Percentiles rank a stretch among this genome's conserved stretches.
Evolutionary conservation across 148 eudicot genomes (phyloP).

Genomic region (Nyssa sinensis): DNA sequence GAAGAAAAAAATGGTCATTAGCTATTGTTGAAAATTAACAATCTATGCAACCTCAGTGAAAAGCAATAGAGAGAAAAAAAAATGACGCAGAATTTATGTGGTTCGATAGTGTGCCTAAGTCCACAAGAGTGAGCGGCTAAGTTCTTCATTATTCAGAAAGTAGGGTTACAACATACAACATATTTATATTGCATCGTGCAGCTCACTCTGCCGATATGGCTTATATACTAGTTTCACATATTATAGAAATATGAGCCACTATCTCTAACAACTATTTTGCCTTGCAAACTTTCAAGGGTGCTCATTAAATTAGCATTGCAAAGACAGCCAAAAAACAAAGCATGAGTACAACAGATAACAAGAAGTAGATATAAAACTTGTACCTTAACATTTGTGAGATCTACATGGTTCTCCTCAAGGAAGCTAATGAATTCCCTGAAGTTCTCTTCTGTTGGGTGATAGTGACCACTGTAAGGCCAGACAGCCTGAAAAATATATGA

Average conservation of each 20-base stretch:
- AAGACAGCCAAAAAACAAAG: too few species aligned
- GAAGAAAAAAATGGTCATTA: constrained; percentile 17
- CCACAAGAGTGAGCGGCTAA: too few species aligned
- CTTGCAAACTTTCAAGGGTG: background rate
- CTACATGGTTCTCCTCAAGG: constrained; percentile 71
- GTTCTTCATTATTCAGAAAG: too few species aligned
- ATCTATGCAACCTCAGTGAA: too few species aligned
- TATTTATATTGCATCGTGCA: too few species aligned
- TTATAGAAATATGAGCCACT: too few species aligned
- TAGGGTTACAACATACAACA: background rate
- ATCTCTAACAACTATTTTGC: too few species aligned
- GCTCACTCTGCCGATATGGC: too few species aligned
- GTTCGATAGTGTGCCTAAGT: too few species aligned
- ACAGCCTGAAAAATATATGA: constrained; percentile 46
- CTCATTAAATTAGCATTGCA: background rate
- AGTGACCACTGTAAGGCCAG: constrained; percentile 96
- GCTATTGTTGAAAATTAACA: background rate
- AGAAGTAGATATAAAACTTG: too few species aligned
- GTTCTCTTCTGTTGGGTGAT: constrained; percentile 85
- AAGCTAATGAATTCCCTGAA: constrained; percentile 83
- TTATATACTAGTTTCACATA: too few species aligned
- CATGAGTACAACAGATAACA: background rate
- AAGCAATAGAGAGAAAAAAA: background rate
- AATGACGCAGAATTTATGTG: too few species aligned
- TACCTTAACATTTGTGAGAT: constrained; percentile 80